phyloP scores from a whole-genome alignment of 2,329 filamentous ascomycete species.

The Botrytis aclada region DNA sequence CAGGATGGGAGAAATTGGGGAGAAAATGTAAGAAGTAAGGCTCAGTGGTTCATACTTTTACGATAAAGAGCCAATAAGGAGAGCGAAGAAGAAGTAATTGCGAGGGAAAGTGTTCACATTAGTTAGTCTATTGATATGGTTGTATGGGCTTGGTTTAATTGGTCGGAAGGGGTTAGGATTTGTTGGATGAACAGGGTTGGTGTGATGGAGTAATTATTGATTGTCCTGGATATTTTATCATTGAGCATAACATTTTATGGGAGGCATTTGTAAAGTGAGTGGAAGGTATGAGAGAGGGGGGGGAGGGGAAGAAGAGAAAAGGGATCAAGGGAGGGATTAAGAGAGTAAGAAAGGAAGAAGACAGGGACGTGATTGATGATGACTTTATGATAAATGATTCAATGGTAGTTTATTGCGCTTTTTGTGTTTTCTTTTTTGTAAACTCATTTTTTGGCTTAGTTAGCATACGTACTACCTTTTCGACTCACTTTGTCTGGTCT shows the following conservation, averaged over 20 bases:
- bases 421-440: background rate
- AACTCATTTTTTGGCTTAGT: background rate
- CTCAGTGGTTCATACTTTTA: conserved; percentile 10
- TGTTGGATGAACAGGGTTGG: background rate
- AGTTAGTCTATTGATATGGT: background rate
- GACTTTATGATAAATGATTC: conserved; percentile 19
- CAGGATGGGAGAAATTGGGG: background rate
- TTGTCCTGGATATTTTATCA: conserved; percentile 3
- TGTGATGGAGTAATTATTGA: conserved; percentile 12
- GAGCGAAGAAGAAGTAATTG: background rate
- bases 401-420: conserved; percentile 12
- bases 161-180: background rate
- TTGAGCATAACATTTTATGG: background rate
- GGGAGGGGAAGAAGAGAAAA: too few relatives aligned
- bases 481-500: background rate
- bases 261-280: background rate
- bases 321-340: too few relatives aligned
- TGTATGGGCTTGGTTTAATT: conserved; percentile 12
- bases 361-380: conserved; percentile 14
- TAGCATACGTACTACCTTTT: background rate
- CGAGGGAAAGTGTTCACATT: background rate
- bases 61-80: too few relatives aligned
- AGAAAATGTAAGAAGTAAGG: background rate
- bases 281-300: too few relatives aligned
- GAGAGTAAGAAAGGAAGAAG: background rate